Evolutionary conservation across 164 flowering plant species (phyloP).

Genomic region (Euptelea pleiosperma): DNA sequence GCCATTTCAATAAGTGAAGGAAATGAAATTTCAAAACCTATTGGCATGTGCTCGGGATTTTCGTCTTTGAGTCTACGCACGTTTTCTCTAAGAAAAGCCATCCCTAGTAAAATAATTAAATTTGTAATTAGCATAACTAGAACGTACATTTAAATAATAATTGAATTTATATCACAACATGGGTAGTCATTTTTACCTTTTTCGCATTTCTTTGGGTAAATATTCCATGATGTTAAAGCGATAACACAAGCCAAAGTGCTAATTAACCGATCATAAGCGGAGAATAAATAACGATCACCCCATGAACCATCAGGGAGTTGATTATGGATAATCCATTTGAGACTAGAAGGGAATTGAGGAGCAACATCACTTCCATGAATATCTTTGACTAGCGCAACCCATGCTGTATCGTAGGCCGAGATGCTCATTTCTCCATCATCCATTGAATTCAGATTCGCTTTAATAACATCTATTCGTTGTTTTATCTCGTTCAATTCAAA

Average conservation of each 20-base stretch:
- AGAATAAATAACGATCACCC: too few species aligned
- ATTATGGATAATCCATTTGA: constrained; percentile 60
- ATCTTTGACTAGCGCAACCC: constrained; percentile 79
- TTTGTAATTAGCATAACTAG: too few species aligned
- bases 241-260: constrained; percentile 73
- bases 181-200: too few species aligned
- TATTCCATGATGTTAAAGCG: constrained; percentile 65
- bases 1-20: constrained; percentile 72
- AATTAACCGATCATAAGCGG: too few species aligned
- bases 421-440: constrained; percentile 72
- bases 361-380: constrained; percentile 39
- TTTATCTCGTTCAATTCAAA: constrained; percentile 21
- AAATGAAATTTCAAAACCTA: constrained; percentile 83
- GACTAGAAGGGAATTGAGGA: too few species aligned
- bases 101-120: constrained; percentile 40
- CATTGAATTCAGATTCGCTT: constrained; percentile 45
- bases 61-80: constrained; percentile 54
- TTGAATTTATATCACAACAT: too few species aligned
- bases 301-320: constrained; percentile 78
- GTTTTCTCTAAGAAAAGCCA: constrained; percentile 48
- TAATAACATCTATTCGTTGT: constrained; percentile 31
- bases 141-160: too few species aligned
- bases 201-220: constrained; percentile 41
- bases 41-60: constrained; percentile 77
- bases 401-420: constrained; percentile 86